phyloP scores from a whole-genome alignment of 805 yeast species.

The Spathaspora hagerdaliae region DNA sequence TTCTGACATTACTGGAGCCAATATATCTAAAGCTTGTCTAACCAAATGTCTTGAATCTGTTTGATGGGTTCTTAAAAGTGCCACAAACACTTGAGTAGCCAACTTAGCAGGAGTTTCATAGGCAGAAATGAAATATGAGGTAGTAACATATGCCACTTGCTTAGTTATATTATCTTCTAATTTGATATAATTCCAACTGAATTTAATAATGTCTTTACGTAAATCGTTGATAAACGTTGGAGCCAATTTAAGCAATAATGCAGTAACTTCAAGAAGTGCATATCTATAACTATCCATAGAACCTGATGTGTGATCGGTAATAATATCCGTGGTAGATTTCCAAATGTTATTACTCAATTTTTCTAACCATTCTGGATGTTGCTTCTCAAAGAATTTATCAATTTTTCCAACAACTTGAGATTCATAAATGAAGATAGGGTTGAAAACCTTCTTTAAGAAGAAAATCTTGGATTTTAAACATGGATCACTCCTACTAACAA shows the following conservation, averaged over 20 bases:
- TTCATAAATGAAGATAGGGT: conserved; percentile 62
- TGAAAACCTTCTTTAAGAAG: conserved; percentile 53
- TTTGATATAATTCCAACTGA: conserved; percentile 90
- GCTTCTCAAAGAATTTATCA: conserved; percentile 37
- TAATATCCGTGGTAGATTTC: conserved; percentile 57
- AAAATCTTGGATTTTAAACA: conserved; percentile 55
- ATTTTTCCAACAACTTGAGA: conserved; percentile 47
- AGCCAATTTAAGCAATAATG: conserved; percentile 67
- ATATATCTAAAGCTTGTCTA: conserved; percentile 77
- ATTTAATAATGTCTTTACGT: conserved; percentile 83
- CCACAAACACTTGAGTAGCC: conserved; percentile 89
- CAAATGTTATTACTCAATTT: conserved; percentile 64
- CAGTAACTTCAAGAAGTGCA: conserved; percentile 77
- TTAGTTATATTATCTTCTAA: conserved; percentile 85
- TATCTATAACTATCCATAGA: conserved; percentile 69
- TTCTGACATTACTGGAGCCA: conserved; percentile 82
- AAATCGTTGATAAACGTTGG: conserved; percentile 55
- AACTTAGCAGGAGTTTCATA: conserved; percentile 87
- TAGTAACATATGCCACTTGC: conserved; percentile 88
- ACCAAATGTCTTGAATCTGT: conserved; percentile 81
- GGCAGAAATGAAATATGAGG: conserved; percentile 78
- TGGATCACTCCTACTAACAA: conserved; percentile 42
- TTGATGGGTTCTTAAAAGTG: conserved; percentile 78
- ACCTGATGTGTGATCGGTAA: conserved; percentile 56
- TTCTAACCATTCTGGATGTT: conserved; percentile 58